Conservation (phyloP, 345 rosid genomes). For the Eucalyptus virginea region DNA sequence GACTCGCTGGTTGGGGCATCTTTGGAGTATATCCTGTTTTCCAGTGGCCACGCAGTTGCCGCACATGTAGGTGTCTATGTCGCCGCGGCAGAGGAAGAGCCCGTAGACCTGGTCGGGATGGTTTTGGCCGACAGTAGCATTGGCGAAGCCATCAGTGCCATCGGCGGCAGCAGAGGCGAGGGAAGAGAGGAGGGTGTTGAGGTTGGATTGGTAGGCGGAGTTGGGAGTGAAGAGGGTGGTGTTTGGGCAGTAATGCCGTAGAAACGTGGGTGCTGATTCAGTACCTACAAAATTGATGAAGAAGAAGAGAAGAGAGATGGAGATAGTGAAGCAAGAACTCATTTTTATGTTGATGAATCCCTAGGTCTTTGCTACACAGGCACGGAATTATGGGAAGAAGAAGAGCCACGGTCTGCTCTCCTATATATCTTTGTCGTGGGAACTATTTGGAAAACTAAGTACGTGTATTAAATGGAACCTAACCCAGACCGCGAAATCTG, state of each 20-base stretch:
- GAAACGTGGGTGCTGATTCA: neutral
- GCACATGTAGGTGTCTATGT: slow-evolving; percentile 5
- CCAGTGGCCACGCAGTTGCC: slow-evolving; percentile 8
- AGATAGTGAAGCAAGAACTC: neutral
- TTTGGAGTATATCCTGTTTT: neutral
- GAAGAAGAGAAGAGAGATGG: neutral
- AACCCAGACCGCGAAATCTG: no score
- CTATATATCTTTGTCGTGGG: no score
- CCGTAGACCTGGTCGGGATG: slow-evolving; percentile 2
- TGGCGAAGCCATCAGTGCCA: slow-evolving; percentile 1
- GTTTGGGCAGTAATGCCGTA: neutral
- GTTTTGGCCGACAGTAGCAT: neutral
- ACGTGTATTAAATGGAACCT: no score
- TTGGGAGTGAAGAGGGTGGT: neutral
- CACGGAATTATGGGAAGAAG: no score
- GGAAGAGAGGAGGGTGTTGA: neutral
- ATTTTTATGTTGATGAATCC: no score
- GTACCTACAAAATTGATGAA: neutral
- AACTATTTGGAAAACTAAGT: no score
- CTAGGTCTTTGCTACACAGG: no score
- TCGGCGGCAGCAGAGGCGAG: neutral
- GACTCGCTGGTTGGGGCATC: neutral
- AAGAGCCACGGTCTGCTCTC: no score
- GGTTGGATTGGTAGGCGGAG: slow-evolving; percentile 1
- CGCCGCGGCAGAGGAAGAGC: slow-evolving; percentile 19